phyloP scores from a whole-genome alignment of 192 early-diverging fungal genomes.

The Rhizophagus clarus region DNA sequence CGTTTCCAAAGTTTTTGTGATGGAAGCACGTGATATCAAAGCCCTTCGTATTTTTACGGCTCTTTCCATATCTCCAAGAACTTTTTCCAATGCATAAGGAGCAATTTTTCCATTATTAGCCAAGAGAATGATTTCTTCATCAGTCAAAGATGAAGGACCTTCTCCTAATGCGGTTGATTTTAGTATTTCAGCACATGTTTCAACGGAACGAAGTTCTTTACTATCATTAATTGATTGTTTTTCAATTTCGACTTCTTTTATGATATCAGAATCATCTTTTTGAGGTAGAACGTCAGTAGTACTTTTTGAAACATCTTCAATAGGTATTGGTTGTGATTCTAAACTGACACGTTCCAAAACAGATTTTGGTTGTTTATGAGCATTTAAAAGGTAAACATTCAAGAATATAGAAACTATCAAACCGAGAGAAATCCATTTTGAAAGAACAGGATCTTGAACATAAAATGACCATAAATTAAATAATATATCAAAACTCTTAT shows the following conservation, averaged over 20 bases:
- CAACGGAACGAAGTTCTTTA: conserved; percentile 45
- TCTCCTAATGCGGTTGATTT: conserved; percentile 36
- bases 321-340: neutral
- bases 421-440: conserved; percentile 55
- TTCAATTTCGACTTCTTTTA: neutral
- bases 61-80: conserved; percentile 72
- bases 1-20: conserved; percentile 63
- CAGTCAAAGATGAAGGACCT: conserved; percentile 52
- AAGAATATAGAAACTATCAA: conserved; percentile 54
- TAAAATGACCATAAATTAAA: conserved; percentile 53
- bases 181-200: conserved; percentile 47
- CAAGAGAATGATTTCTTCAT: conserved; percentile 79
- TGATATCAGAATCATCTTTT: no score
- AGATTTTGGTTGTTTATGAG: conserved; percentile 52
- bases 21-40: conserved; percentile 69
- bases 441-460: conserved; percentile 59
- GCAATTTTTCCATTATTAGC: conserved; percentile 74
- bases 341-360: neutral
- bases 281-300: no score
- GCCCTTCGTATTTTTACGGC: conserved; percentile 84
- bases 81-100: conserved; percentile 88
- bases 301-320: neutral
- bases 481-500: conserved; percentile 43
- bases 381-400: conserved; percentile 63
- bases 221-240: neutral